Evolutionary conservation across 805 yeast species (phyloP).

Genomic region (Cyberlindnera americana): DNA sequence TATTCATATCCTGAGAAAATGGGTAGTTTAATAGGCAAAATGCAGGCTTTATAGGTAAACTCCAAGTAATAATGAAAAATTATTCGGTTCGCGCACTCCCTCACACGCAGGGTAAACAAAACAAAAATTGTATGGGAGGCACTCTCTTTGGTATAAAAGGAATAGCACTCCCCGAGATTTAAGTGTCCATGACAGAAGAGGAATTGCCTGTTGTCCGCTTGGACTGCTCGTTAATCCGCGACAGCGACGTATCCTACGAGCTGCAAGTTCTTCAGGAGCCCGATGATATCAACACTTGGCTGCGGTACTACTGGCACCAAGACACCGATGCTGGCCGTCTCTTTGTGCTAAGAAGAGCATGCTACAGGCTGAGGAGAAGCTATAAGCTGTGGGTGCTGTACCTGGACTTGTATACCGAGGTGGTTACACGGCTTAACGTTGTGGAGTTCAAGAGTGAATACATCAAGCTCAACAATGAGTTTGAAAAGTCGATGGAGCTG

Average conservation of each 20-base stretch:
- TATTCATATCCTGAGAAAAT: too few species aligned
- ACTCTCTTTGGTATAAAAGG: too few species aligned
- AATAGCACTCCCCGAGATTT: background rate
- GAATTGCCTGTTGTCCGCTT: background rate
- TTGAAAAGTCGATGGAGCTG: constrained; percentile 42
- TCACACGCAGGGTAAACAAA: too few species aligned
- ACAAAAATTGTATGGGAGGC: background rate
- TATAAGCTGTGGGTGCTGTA: constrained; percentile 54
- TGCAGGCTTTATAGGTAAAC: too few species aligned
- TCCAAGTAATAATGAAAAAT: background rate
- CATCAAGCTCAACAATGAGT: constrained; percentile 37
- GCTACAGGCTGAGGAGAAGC: constrained; percentile 39
- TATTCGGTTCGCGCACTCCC: background rate
- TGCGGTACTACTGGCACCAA: constrained; percentile 35
- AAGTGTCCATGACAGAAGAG: background rate
- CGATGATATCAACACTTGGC: constrained; percentile 34
- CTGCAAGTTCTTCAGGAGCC: constrained; percentile 39
- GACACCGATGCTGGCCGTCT: constrained; percentile 30
- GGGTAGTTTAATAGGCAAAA: too few species aligned
- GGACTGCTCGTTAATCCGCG: constrained; percentile 8
- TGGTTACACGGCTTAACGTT: constrained; percentile 29
- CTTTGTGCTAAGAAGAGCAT: constrained; percentile 52
- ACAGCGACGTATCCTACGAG: constrained; percentile 42
- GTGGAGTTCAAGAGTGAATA: constrained; percentile 32
- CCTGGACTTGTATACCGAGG: constrained; percentile 37